Conservation (phyloP, 2,329 filamentous ascomycete genomes). For the Aspergillus sojae region DNA sequence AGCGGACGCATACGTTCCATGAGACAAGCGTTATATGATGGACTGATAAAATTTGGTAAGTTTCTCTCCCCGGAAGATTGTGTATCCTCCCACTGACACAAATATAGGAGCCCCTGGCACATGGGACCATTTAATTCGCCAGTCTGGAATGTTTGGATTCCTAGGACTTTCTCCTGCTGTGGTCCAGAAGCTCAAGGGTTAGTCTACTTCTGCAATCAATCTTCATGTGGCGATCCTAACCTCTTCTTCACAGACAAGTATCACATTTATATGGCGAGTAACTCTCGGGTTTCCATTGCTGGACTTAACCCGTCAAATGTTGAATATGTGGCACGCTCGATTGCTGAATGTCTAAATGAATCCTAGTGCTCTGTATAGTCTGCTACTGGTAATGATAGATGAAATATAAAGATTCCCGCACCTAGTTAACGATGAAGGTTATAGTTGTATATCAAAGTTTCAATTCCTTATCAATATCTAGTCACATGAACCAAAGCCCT, state of each 20-base stretch:
- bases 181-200: constrained; percentile 41
- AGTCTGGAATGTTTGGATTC: constrained; percentile 98
- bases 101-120: constrained; percentile 77
- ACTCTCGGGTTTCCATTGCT: constrained; percentile 93
- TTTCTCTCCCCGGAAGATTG: constrained; percentile 33
- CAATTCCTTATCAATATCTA: too few species aligned
- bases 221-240: constrained; percentile 3
- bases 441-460: too few species aligned
- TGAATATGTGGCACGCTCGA: constrained; percentile 31
- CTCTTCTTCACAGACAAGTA: constrained; percentile 35
- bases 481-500: neutral
- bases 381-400: neutral
- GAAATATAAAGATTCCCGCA: neutral
- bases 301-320: constrained; percentile 69
- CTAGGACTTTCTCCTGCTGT: constrained; percentile 50
- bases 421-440: too few species aligned
- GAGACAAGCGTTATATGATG: constrained; percentile 73
- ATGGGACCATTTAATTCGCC: constrained; percentile 62
- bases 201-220: neutral
- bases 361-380: neutral
- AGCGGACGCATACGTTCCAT: constrained; percentile 88
- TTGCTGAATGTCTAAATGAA: constrained; percentile 22
- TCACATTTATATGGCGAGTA: constrained; percentile 65
- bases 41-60: constrained; percentile 37
- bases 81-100: neutral